These are phyloP conservation scores for Biscogniauxia mediterranea DNA, from an alignment of 2,329 filamentous ascomycete genomes.

Conservation along the genomic window DNA sequence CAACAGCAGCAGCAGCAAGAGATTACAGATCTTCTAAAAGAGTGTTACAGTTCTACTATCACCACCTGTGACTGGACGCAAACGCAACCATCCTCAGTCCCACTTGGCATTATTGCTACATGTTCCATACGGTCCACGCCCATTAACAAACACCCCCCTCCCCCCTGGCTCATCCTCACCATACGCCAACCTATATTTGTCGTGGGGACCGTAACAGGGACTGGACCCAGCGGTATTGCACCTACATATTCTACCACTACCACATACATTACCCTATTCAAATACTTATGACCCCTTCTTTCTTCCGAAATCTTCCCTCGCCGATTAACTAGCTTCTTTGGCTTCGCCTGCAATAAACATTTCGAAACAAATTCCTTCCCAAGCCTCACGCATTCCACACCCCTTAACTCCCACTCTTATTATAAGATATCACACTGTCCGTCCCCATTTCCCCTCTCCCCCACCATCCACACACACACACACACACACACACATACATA, in stretches of 20 bases:
- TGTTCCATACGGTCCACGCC: neutral
- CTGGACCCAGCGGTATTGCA: neutral
- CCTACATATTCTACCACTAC: neutral
- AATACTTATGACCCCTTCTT: neutral
- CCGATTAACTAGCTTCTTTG: conserved; percentile 18
- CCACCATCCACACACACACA: conserved; percentile 1
- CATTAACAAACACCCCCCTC: neutral
- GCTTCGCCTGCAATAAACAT: conserved; percentile 18
- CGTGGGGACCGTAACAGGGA: neutral
- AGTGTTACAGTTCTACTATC: neutral
- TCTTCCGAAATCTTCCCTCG: conserved; percentile 3
- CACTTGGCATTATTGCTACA: neutral
- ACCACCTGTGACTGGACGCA: neutral
- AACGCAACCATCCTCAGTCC: neutral
- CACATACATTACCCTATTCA: neutral
- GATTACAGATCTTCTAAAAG: neutral
- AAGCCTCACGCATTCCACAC: conserved; percentile 15
- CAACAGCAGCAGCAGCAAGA: neutral
- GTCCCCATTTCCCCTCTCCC: conserved; percentile 5
- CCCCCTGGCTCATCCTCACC: neutral
- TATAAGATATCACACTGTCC: conserved; percentile 15
- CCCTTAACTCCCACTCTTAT: conserved; percentile 11
- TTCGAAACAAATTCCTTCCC: conserved; percentile 18
- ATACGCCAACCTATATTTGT: neutral
- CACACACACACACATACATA: too few relatives aligned